phyloP scores from a whole-genome alignment of 2,329 filamentous ascomycete genomes.

The Epichloe sylvatica region DNA sequence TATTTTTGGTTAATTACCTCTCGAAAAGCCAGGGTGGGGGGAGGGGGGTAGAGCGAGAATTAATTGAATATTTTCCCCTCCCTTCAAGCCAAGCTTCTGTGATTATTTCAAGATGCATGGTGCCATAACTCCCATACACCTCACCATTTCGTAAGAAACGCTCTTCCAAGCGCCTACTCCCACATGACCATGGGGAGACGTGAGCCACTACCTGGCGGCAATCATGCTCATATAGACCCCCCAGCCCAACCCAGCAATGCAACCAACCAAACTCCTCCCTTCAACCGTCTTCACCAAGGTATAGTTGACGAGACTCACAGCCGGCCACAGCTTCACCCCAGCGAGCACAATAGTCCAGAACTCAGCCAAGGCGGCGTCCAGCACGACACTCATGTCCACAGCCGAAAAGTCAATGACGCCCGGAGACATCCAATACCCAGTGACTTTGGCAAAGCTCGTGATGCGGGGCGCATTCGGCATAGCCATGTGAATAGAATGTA shows the following conservation, averaged over 20 bases:
- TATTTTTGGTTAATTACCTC: background rate
- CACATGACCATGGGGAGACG: background rate
- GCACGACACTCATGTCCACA: conserved; percentile 32
- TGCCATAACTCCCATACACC: background rate
- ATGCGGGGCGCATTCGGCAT: conserved; percentile 29
- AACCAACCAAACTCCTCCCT: conserved; percentile 55
- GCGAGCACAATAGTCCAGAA: conserved; percentile 53
- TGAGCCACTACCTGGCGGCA: conserved; percentile 16
- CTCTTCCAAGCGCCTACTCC: background rate
- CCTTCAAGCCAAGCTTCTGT: background rate
- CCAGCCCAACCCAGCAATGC: conserved; percentile 59
- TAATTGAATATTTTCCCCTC: background rate
- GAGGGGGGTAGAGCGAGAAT: background rate
- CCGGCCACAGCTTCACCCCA: conserved; percentile 56
- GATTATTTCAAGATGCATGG: too few species aligned
- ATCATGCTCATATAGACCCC: conserved; percentile 61
- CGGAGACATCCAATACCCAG: conserved; percentile 23
- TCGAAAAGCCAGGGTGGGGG: background rate
- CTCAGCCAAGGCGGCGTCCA: conserved; percentile 34
- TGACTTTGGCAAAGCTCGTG: conserved; percentile 21
- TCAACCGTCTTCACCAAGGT: conserved; percentile 55
- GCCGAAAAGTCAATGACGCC: conserved; percentile 28
- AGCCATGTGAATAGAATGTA: conserved; percentile 40
- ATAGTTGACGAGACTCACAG: conserved; percentile 57
- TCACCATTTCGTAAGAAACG: background rate